A percentile compares a stretch with the other conserved stretches of the same genome.
Evolutionary conservation across 257 asterid genomes (phyloP).

Genomic region (Solanum phureja): DNA sequence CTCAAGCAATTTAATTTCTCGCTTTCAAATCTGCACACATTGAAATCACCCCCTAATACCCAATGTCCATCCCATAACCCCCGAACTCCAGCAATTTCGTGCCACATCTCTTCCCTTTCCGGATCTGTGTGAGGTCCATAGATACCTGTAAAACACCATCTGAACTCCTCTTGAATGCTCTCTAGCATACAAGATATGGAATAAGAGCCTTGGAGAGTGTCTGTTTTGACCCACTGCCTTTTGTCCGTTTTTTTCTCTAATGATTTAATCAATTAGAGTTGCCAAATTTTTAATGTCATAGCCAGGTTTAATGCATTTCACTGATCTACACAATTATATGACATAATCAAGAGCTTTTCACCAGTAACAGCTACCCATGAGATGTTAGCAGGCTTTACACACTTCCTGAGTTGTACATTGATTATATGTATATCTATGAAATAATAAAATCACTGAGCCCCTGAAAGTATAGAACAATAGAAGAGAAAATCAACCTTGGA

Average conservation of each 20-base stretch:
- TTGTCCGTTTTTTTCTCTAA: neutral
- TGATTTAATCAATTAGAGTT: neutral
- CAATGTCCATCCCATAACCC: no score
- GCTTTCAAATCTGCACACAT: no score
- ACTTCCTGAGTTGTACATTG: neutral
- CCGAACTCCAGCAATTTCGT: no score
- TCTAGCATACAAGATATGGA: no score
- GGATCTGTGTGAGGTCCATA: no score
- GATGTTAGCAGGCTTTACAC: neutral
- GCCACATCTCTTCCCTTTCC: no score
- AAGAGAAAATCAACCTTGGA: slow-evolving; percentile 50
- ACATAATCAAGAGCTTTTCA: neutral
- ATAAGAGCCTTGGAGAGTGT: no score
- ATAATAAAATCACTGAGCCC: neutral
- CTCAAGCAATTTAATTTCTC: no score
- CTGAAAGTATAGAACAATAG: neutral
- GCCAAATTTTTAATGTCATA: neutral
- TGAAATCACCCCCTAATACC: no score
- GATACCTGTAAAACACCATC: no score
- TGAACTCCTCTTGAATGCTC: no score
- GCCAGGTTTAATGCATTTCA: neutral
- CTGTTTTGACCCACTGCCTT: no score
- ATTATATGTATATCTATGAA: neutral
- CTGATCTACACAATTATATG: neutral
- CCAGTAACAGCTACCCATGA: neutral